Conservation (phyloP, 345 rosid species). For the Populus deltoides region DNA sequence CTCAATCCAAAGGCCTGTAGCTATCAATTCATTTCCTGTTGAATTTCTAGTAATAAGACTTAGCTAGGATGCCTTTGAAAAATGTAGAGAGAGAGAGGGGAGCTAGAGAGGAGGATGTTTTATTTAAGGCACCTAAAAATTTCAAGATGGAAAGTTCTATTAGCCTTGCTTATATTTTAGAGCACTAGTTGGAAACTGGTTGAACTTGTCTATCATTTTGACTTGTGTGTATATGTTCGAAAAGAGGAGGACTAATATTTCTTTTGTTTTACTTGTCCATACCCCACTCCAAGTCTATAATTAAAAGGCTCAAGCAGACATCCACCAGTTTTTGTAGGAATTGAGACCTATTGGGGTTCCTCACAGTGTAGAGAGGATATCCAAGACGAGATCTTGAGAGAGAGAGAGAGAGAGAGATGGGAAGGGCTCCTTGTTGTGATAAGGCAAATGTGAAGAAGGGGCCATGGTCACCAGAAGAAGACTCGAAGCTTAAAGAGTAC, state of each 20-base stretch:
- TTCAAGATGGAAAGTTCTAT: conserved; percentile 31
- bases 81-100: background rate
- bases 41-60: conserved; percentile 20
- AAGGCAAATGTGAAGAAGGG: conserved; percentile 94
- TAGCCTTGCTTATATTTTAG: conserved; percentile 6
- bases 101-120: background rate
- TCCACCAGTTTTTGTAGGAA: conserved; percentile 14
- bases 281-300: conserved; percentile 11
- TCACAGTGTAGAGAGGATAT: conserved; percentile 4
- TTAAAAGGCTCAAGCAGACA: conserved; percentile 20
- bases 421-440: conserved; percentile 97
- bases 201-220: conserved; percentile 38
- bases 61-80: conserved; percentile 35
- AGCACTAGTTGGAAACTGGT: conserved; percentile 21
- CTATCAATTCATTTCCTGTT: conserved; percentile 19
- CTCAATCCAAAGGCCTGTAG: conserved; percentile 24
- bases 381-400: conserved; percentile 16
- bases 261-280: background rate
- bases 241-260: background rate
- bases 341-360: conserved; percentile 14
- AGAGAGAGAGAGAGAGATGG: conserved; percentile 48
- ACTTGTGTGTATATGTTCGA: conserved; percentile 23
- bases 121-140: background rate
- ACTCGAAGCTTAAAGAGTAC: conserved; percentile 76
- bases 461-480: conserved; percentile 98